A percentile compares a stretch with the other conserved stretches of the same genome.
Conservation (phyloP, 2,329 filamentous ascomycete species). For the Pseudopithomyces maydicus region DNA sequence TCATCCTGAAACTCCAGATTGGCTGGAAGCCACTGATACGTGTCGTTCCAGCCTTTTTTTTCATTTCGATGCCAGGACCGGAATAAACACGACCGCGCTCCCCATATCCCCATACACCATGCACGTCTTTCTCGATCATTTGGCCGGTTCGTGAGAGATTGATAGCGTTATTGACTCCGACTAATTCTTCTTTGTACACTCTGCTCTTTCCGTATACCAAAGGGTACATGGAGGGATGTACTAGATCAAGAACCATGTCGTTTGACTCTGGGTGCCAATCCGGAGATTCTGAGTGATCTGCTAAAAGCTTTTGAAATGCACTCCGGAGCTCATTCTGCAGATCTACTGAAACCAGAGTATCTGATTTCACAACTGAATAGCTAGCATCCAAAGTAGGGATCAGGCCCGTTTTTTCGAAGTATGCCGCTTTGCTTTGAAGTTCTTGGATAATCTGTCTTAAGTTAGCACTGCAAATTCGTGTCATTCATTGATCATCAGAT, state of each 20-base stretch:
- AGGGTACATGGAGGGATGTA: conserved; percentile 69
- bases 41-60: conserved; percentile 27
- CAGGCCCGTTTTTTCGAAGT: conserved; percentile 40
- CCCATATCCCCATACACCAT: not conserved
- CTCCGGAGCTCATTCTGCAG: conserved; percentile 46
- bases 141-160: conserved; percentile 3
- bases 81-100: not conserved
- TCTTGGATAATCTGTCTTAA: conserved; percentile 41
- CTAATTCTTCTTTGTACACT: conserved; percentile 15
- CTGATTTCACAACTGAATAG: conserved; percentile 54
- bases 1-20: conserved; percentile 48
- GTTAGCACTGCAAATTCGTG: not conserved
- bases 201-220: conserved; percentile 55
- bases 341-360: conserved; percentile 29
- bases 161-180: conserved; percentile 18
- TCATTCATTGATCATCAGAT: too few species aligned
- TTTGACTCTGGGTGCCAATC: conserved; percentile 67
- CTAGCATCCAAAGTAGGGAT: conserved; percentile 15
- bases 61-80: not conserved
- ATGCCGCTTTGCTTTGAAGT: conserved; percentile 55
- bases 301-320: conserved; percentile 51
- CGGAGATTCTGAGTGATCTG: conserved; percentile 20
- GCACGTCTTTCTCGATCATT: not conserved
- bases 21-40: conserved; percentile 57
- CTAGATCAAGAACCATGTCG: conserved; percentile 55